Evolutionary conservation across 768 basidiomycete species (phyloP), one percentile per base, ranked within the genome.

Genomic region (Podaxis sp.): DNA sequence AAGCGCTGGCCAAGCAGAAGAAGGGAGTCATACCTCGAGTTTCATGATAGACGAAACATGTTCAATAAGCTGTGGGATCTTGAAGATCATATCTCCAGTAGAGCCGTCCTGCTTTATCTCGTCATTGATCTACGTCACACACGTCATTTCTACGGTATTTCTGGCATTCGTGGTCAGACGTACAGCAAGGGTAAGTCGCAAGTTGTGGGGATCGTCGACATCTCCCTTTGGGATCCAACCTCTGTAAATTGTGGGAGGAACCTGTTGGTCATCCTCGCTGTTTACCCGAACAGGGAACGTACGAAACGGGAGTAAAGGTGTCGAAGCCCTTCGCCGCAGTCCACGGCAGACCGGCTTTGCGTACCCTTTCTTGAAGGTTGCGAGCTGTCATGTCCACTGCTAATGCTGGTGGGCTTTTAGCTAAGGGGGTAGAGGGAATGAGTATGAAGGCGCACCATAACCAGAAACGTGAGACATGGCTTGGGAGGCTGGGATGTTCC

Each of bases 341-440:
- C 97, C 97, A 99, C 1, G 97, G 97, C n/a, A 98, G 82, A 9
- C 97, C 94, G 55, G 87, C 88, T 70, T 90, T 91, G 79, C 96
- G 96, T 54, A 93, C 93, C 53, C 86, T 87, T 59, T 97, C 91
- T 73, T 99, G 97, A 71, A 98, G 77, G 76, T 98, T 98, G 13
- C 97, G 85, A 6, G 90, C 97, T 1, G 97, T 98, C 89, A 98
- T 91, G 71, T 98, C 96, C 58, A 98, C 90, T 3, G 94, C 94
- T 64, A 98, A 79, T 53, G 94, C 95, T 97, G 66, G 59, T 64
- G 54, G 38, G 57, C 59, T 7, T 61, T 64, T n/a, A 63, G 47
- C 63, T 33, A 51, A 54, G 40, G 36, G 38, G 19, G 17, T 13
- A 55, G 12, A 55, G 54, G 29, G 29, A 57, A 55, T 57, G 19